These are phyloP conservation scores for Sutorius eximius DNA, from an alignment of 1,284 basidiomycete species.

Conservation along the genomic window DNA sequence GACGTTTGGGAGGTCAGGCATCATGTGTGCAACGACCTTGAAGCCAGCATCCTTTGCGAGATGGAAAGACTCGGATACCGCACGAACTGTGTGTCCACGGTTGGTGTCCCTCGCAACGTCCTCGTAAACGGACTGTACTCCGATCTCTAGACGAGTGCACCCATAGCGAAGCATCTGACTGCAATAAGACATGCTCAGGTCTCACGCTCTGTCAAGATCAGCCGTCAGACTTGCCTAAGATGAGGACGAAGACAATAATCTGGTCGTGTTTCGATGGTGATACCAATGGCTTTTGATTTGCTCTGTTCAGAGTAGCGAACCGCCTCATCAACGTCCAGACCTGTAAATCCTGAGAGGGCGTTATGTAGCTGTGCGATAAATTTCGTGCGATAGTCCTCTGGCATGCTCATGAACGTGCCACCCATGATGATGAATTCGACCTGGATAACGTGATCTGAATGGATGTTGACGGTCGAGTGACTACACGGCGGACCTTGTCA, in stretches of 20 bases:
- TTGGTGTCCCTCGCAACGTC: slow-evolving; percentile 99
- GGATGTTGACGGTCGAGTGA: background rate
- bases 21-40: slow-evolving; percentile 99
- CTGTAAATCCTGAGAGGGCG: slow-evolving; percentile 93
- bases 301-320: slow-evolving; percentile 95
- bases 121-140: slow-evolving; percentile 98
- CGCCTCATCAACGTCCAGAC: slow-evolving; percentile 94
- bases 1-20: slow-evolving; percentile 97
- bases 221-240: slow-evolving; percentile 57
- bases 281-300: slow-evolving; percentile 98
- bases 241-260: slow-evolving; percentile 99
- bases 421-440: slow-evolving; percentile 99
- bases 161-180: slow-evolving; percentile 99
- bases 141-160: slow-evolving; percentile 97
- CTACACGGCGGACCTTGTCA: slow-evolving; percentile 72
- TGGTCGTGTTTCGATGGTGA: slow-evolving; percentile 98
- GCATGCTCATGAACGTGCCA: slow-evolving; percentile 99
- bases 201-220: background rate
- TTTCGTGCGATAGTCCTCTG: slow-evolving; percentile 90
- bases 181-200: background rate
- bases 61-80: slow-evolving; percentile 97
- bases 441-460: slow-evolving; percentile 39
- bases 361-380: slow-evolving; percentile 98
- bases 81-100: slow-evolving; percentile 96
- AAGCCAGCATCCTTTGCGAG: slow-evolving; percentile 98